Evolutionary conservation across 805 yeast species (phyloP), one percentile per base, ranked within the genome.

Genomic region (Spathaspora boniae): DNA sequence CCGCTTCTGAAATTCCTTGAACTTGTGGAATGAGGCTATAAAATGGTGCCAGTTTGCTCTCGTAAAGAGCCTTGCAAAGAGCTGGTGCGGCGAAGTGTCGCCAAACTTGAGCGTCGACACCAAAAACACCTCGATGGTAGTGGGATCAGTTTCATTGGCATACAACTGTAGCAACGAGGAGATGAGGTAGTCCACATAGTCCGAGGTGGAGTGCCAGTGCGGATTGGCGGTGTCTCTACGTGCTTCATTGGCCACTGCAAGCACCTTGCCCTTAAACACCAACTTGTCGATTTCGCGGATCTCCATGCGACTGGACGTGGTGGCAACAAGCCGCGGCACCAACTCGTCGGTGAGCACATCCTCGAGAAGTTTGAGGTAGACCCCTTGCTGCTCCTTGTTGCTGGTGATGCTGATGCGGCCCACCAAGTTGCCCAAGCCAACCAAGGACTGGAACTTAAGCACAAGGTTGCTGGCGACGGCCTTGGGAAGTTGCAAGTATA

Each of bases 271-370:
- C 29, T 51, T 62, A 41, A 58, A 66, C 7, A 67, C n/a, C 4
- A 66, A 43, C 33, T 59, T 60, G 31, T 64, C 70, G n/a, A 62
- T 40, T 37, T 66, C 71, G 29, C 53, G 54, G 6, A 40, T 22
- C 21, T 52, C 53, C 5, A 49, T 18, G 4, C n/a, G 16, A 16
- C 2, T 2, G 21, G 12, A 29, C 9, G 12, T 38, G 34, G 18
- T 27, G 5, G 8, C 9, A 4, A 37, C 9, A 19, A 36, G 24
- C 22, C 26, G 19, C 9, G 15, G 11, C 16, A 40, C 14, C 12
- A 40, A 19, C 17, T 36, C 19, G 25, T 22, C 11, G 25, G 18
- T n/a, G 6, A 40, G 21, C 9, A 40, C 22, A 5, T 25, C 9
- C 18, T 18, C 6, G n/a, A 31, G 22, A 14, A 34, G 18, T 6